These are phyloP conservation scores for Rhodotorula sp. DNA, from an alignment of 1,284 basidiomycete species.

Conservation along the genomic window DNA sequence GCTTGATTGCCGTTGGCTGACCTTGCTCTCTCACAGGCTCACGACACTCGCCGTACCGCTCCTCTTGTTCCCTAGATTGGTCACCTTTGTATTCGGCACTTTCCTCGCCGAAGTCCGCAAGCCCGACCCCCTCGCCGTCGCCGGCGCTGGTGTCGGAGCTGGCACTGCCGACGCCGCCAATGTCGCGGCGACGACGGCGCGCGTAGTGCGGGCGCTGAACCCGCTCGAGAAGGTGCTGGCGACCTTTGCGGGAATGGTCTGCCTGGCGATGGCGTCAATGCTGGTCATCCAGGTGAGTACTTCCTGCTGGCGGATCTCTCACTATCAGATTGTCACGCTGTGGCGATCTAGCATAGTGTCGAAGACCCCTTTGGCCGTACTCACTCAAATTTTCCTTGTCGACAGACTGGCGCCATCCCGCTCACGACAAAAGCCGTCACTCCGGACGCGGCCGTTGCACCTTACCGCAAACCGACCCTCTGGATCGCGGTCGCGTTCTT, in stretches of 20 bases:
- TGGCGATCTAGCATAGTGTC: not conserved
- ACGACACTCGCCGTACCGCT: constrained; percentile 22
- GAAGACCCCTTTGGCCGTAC: not conserved
- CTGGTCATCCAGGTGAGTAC: constrained; percentile 31
- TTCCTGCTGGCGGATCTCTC: too few species aligned
- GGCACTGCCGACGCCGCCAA: not conserved
- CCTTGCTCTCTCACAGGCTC: constrained; percentile 7
- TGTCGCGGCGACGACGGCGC: not conserved
- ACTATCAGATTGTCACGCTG: not conserved
- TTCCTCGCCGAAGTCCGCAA: constrained; percentile 27
- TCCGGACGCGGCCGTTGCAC: constrained; percentile 8
- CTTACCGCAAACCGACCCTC: constrained; percentile 28
- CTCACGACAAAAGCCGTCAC: constrained; percentile 15
- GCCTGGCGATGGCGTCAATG: constrained; percentile 17
- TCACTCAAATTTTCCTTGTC: not conserved
- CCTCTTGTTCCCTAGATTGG: constrained; percentile 31
- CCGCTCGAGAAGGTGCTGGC: constrained; percentile 27
- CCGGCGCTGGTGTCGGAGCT: not conserved
- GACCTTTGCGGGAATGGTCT: constrained; percentile 17
- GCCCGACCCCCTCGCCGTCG: constrained; percentile 13
- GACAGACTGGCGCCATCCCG: constrained; percentile 31
- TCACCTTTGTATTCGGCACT: constrained; percentile 30
- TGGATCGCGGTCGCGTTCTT: constrained; percentile 23
- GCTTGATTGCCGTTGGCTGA: not conserved
- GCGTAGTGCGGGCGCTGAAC: constrained; percentile 24